phyloP scores from a whole-genome alignment of 345 rosid genomes.

The Carallia brachiata region DNA sequence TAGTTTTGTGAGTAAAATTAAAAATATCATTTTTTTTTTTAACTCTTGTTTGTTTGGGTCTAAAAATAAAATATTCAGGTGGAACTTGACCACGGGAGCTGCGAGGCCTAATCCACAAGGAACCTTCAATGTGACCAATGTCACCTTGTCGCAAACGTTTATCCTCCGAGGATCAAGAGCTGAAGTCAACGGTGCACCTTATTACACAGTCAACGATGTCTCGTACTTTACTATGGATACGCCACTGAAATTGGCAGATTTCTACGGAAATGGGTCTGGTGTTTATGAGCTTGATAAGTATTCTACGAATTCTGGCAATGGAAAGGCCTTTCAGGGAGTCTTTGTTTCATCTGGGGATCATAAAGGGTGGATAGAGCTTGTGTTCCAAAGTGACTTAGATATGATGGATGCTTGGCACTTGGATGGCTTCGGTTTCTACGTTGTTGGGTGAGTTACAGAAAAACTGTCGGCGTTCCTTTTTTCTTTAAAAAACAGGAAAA shows the following conservation, averaged over 20 bases:
- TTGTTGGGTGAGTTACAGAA: background rate
- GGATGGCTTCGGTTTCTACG: conserved; percentile 36
- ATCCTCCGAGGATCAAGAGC: conserved; percentile 29
- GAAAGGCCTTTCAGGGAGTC: conserved; percentile 28
- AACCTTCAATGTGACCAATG: conserved; percentile 53
- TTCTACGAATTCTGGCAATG: conserved; percentile 31
- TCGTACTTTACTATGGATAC: conserved; percentile 37
- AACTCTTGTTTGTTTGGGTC: background rate
- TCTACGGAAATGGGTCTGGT: conserved; percentile 30
- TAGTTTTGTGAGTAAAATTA: background rate
- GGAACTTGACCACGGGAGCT: conserved; percentile 62
- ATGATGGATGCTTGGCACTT: conserved; percentile 58
- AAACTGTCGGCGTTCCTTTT: too few species aligned
- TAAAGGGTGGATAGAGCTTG: conserved; percentile 52
- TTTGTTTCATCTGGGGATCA: conserved; percentile 47
- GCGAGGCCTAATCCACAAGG: conserved; percentile 69
- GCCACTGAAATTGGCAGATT: conserved; percentile 53
- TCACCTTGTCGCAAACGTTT: conserved; percentile 42
- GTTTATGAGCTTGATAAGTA: conserved; percentile 41
- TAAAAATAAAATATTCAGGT: conserved; percentile 24
- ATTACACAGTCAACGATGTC: conserved; percentile 38
- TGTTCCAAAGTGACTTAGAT: conserved; percentile 34
- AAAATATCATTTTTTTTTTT: background rate
- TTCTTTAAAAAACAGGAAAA: too few species aligned
- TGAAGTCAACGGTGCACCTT: conserved; percentile 17